Percentiles rank a stretch among this genome's conserved stretches.
Evolutionary conservation across 1,284 basidiomycete genomes (phyloP).

Genomic region (Rhodotorula sp.): DNA sequence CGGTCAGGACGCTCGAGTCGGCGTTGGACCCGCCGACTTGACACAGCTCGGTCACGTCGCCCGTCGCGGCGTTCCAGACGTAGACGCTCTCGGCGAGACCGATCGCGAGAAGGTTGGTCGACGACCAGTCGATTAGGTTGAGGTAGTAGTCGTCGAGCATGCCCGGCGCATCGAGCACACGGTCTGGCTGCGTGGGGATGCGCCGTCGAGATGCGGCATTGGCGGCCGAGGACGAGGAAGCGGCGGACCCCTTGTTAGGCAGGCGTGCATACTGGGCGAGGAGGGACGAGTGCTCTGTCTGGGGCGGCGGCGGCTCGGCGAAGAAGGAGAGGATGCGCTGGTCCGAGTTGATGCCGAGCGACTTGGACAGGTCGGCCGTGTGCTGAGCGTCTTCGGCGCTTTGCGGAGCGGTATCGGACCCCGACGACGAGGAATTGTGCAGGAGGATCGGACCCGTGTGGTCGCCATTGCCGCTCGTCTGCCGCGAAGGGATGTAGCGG

Average conservation of each 20-base stretch:
- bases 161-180: slow-evolving; percentile 91
- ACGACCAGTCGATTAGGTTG: slow-evolving; percentile 88
- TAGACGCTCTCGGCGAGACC: slow-evolving; percentile 80
- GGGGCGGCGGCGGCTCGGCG: slow-evolving; percentile 51
- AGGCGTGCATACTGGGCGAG: slow-evolving; percentile 48
- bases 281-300: slow-evolving; percentile 45
- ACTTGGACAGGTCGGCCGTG: slow-evolving; percentile 44
- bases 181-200: slow-evolving; percentile 79
- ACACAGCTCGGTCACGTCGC: slow-evolving; percentile 70
- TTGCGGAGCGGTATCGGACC: slow-evolving; percentile 7
- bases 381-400: slow-evolving; percentile 38
- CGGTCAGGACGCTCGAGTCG: slow-evolving; percentile 43
- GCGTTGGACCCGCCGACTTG: slow-evolving; percentile 47
- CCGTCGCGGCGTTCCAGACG: slow-evolving; percentile 91
- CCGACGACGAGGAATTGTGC: slow-evolving; percentile 7
- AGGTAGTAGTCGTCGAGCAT: slow-evolving; percentile 97
- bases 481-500: slow-evolving; percentile 42
- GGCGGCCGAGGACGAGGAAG: slow-evolving; percentile 60
- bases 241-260: slow-evolving; percentile 47
- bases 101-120: slow-evolving; percentile 81
- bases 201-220: slow-evolving; percentile 69
- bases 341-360: slow-evolving; percentile 50
- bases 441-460: slow-evolving; percentile 43
- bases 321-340: slow-evolving; percentile 54
- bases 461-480: slow-evolving; percentile 26